Evolutionary conservation across 768 basidiomycete genomes (phyloP).

Genomic region (Xerocomellus dryophilus): DNA sequence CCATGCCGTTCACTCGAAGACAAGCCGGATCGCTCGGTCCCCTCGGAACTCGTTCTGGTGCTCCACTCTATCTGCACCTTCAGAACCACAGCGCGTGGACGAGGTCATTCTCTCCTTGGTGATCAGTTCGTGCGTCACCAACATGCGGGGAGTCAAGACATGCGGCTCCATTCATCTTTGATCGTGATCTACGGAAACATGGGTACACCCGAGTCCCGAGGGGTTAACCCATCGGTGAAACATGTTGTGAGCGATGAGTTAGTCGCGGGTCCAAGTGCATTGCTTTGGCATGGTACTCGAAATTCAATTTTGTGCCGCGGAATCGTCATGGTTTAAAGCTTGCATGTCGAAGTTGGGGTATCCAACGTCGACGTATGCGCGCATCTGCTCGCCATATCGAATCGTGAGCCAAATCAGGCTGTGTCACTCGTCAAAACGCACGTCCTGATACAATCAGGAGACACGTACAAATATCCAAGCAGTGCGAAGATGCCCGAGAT

Average conservation of each 20-base stretch:
- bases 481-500: constrained; percentile 45
- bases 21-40: not conserved
- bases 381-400: constrained; percentile 52
- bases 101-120: no score
- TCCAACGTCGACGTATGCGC: constrained; percentile 54
- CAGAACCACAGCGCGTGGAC: not conserved
- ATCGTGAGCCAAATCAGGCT: constrained; percentile 55
- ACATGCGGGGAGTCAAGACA: not conserved
- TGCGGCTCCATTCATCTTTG: not conserved
- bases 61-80: not conserved
- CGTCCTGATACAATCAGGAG: not conserved
- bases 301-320: not conserved
- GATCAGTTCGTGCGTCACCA: no score
- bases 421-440: constrained; percentile 1
- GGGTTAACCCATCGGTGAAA: not conserved
- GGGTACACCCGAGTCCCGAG: not conserved
- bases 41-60: not conserved
- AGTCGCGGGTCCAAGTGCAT: not conserved
- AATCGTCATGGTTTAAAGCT: not conserved
- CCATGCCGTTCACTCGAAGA: not conserved
- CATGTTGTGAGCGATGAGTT: no score
- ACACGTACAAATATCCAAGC: constrained; percentile 52
- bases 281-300: not conserved
- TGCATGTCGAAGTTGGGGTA: constrained; percentile 35
- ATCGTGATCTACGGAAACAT: not conserved